Evolutionary conservation across 2,329 filamentous ascomycete species (phyloP).

Genomic region (Polytolypa hystricis): DNA sequence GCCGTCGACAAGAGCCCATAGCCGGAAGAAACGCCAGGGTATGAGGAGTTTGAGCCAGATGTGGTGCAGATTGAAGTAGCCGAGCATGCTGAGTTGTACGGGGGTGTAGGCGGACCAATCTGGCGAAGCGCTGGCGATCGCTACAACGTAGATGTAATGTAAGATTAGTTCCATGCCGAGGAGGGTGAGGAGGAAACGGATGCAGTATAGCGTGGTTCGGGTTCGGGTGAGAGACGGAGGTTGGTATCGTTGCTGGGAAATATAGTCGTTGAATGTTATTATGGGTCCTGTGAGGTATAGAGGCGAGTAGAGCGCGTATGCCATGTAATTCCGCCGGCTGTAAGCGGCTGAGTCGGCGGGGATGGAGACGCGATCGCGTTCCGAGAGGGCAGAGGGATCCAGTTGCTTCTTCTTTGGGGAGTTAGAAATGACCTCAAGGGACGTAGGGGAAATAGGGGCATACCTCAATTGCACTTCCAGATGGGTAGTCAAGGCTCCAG

Average conservation of each 20-base stretch:
- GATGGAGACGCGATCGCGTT: slow-evolving; percentile 71
- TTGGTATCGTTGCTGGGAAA: slow-evolving; percentile 69
- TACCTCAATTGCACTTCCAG: slow-evolving; percentile 70
- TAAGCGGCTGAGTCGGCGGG: slow-evolving; percentile 62
- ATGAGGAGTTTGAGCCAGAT: slow-evolving; percentile 97
- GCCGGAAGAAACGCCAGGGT: slow-evolving; percentile 94
- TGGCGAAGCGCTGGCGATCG: slow-evolving; percentile 72
- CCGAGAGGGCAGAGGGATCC: slow-evolving; percentile 74
- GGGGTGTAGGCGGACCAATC: slow-evolving; percentile 76
- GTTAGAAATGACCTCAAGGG: slow-evolving; percentile 15
- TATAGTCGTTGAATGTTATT: slow-evolving; percentile 95
- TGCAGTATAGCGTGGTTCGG: slow-evolving; percentile 68
- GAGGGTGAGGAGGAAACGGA: slow-evolving; percentile 70
- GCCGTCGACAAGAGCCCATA: slow-evolving; percentile 87
- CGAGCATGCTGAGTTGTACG: slow-evolving; percentile 77
- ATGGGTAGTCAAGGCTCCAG: slow-evolving; percentile 64
- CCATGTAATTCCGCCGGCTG: slow-evolving; percentile 74
- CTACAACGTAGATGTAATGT: slow-evolving; percentile 87
- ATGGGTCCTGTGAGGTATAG: slow-evolving; percentile 90
- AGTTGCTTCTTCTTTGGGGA: slow-evolving; percentile 92
- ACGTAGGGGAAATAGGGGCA: slow-evolving; percentile 19
- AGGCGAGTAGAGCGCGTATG: slow-evolving; percentile 82
- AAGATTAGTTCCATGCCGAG: slow-evolving; percentile 84
- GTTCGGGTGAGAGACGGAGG: slow-evolving; percentile 56
- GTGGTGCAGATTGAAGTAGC: slow-evolving; percentile 90